These are phyloP conservation scores for Talaromyces nanjingensis DNA, from an alignment of 495 filamentous ascomycete species.

Conservation along the genomic window DNA sequence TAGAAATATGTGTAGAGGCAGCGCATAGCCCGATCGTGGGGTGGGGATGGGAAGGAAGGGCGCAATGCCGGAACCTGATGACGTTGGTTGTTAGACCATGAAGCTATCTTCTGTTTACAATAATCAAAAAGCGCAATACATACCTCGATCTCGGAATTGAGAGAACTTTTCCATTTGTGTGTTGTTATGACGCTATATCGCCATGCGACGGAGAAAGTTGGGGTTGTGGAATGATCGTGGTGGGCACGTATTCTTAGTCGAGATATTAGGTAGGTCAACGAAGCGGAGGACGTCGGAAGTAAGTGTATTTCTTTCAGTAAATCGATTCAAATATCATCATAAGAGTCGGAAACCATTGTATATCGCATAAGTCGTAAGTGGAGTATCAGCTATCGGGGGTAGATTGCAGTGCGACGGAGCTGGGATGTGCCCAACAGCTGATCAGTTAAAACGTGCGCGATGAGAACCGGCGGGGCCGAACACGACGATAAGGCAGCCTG, in stretches of 20 bases:
- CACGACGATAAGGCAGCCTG: not conserved
- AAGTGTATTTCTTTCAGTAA: not conserved
- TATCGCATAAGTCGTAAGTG: not conserved
- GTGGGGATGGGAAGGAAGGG: conserved; percentile 81
- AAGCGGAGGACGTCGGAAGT: not conserved
- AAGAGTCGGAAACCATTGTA: not conserved
- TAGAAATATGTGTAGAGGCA: conserved; percentile 59
- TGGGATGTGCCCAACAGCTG: not conserved
- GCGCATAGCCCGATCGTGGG: conserved; percentile 49
- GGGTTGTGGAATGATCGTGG: not conserved
- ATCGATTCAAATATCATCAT: not conserved
- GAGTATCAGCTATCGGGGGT: not conserved
- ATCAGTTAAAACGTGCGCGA: not conserved
- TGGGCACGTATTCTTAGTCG: not conserved
- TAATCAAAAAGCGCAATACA: conserved; percentile 11
- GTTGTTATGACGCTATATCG: not conserved
- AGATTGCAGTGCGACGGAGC: not conserved
- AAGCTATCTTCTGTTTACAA: not conserved
- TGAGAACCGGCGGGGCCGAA: not conserved
- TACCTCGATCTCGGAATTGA: conserved; percentile 91
- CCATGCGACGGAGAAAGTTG: not conserved
- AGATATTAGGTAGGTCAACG: not conserved
- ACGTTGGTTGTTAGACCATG: not conserved
- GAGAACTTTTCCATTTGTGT: conserved; percentile 89
- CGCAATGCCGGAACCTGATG: conserved; percentile 84